phyloP scores from a whole-genome alignment of 116 monocot genomes.

The Thalassia testudinum region DNA sequence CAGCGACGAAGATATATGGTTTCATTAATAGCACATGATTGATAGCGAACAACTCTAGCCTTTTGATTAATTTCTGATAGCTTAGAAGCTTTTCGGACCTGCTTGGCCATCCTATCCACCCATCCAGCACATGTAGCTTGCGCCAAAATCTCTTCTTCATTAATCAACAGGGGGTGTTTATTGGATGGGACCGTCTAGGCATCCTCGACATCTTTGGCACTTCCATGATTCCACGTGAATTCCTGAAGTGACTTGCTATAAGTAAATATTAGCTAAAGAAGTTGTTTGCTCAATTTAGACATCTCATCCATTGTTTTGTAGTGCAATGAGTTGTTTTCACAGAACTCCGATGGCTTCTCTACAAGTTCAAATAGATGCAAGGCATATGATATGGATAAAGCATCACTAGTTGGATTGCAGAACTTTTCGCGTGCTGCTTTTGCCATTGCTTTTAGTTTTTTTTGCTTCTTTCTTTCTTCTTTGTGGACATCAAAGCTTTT shows the following conservation, averaged over 20 bases:
- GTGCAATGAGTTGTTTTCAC: constrained; percentile 45
- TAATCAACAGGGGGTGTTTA: constrained; percentile 40
- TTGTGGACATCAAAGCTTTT: constrained; percentile 10
- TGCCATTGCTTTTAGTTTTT: constrained; percentile 29
- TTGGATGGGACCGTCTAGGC: constrained; percentile 31
- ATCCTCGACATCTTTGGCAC: constrained; percentile 37
- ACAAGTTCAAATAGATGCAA: constrained; percentile 69
- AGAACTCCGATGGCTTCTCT: constrained; percentile 44
- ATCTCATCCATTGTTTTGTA: constrained; percentile 93
- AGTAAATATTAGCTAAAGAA: constrained; percentile 55
- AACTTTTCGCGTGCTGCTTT: constrained; percentile 48
- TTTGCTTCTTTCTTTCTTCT: constrained; percentile 27
- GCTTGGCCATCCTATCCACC: constrained; percentile 85
- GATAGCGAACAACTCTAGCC: constrained; percentile 33
- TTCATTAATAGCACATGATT: constrained; percentile 53
- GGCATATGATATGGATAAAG: constrained; percentile 63
- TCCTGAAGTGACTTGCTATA: constrained; percentile 30
- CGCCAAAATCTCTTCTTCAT: constrained; percentile 77
- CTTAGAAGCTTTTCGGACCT: constrained; percentile 14
- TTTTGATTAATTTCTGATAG: constrained; percentile 36
- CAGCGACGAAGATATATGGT: constrained; percentile 57
- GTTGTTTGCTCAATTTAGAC: constrained; percentile 89
- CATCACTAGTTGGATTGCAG: constrained; percentile 67
- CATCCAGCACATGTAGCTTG: constrained; percentile 95
- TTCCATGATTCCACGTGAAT: constrained; percentile 55